Conservation (phyloP, 1,284 basidiomycete species). For the Ustilago tritici region DNA sequence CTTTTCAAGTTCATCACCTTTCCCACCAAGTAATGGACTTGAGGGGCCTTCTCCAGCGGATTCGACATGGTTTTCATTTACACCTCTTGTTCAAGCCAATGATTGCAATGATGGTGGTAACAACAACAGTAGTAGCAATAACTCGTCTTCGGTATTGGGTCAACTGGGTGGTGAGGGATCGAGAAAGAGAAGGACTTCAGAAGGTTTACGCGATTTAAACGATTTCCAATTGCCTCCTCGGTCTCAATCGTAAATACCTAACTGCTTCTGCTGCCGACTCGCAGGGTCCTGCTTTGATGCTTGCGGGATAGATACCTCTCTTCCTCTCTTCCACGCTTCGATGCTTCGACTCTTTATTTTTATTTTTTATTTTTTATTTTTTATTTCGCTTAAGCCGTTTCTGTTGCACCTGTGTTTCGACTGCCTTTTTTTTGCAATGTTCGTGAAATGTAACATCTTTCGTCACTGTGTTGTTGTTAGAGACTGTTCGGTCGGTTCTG, state of each 20-base stretch:
- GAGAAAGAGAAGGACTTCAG: constrained; percentile 39
- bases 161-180: constrained; percentile 54
- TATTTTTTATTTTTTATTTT: background rate
- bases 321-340: background rate
- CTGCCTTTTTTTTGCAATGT: too few species aligned
- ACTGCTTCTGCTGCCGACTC: background rate
- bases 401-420: too few species aligned
- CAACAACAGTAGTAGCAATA: constrained; percentile 8
- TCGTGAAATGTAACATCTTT: too few species aligned
- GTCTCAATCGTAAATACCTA: constrained; percentile 8
- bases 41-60: constrained; percentile 54
- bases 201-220: constrained; percentile 34
- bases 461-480: too few species aligned
- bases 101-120: constrained; percentile 11
- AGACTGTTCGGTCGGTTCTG: too few species aligned
- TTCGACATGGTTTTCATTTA: constrained; percentile 58
- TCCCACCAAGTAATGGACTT: constrained; percentile 31
- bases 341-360: background rate
- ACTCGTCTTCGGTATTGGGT: constrained; percentile 34
- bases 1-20: constrained; percentile 32
- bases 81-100: constrained; percentile 47
- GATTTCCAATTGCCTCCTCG: constrained; percentile 56
- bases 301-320: constrained; percentile 1
- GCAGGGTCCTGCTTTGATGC: background rate
- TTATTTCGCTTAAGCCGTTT: too few species aligned